Conservation (phyloP, 768 basidiomycete species). For the Boletellus sp. region DNA sequence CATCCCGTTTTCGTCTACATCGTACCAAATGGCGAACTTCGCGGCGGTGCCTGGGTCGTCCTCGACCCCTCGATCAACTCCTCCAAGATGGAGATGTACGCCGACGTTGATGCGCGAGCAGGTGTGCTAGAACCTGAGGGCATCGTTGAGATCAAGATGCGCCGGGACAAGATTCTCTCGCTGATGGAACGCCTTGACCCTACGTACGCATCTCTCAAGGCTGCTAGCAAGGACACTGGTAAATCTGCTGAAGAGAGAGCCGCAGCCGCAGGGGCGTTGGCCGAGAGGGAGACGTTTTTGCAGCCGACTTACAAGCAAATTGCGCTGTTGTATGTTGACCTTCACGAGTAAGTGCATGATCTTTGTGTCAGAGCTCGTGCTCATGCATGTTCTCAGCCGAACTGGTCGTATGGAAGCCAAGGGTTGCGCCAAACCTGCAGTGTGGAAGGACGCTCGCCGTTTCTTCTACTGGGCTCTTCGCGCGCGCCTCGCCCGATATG, state of each 20-base stretch:
- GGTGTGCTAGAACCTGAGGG: conserved; percentile 98
- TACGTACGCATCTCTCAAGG: conserved; percentile 77
- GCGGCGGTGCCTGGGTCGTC: conserved; percentile 99
- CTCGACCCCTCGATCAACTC: conserved; percentile 97
- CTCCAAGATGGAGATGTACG: conserved; percentile 99
- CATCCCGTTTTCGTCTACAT: conserved; percentile 98
- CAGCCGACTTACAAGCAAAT: conserved; percentile 93
- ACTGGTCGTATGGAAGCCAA: conserved; percentile 97
- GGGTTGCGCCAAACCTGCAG: conserved; percentile 81
- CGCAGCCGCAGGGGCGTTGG: conserved; percentile 61
- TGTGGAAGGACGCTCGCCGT: conserved; percentile 87
- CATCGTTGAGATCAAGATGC: conserved; percentile 96
- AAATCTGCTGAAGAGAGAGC: conserved; percentile 75
- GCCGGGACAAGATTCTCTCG: conserved; percentile 84
- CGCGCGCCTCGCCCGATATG: conserved; percentile 69
- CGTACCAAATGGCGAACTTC: conserved; percentile 96
- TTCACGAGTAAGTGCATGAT: conserved; percentile 74
- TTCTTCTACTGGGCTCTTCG: conserved; percentile 94
- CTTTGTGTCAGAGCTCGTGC: neutral
- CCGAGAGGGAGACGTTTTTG: conserved; percentile 73
- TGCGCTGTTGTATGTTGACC: conserved; percentile 90
- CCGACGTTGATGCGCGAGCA: conserved; percentile 91
- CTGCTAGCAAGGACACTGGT: conserved; percentile 68
- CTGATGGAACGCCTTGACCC: conserved; percentile 94
- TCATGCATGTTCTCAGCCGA: conserved; percentile 51